Evolutionary conservation across 140 eudicot genomes (phyloP), one percentile per base, ranked within the genome.

Genomic region (Flaveria floridana): DNA sequence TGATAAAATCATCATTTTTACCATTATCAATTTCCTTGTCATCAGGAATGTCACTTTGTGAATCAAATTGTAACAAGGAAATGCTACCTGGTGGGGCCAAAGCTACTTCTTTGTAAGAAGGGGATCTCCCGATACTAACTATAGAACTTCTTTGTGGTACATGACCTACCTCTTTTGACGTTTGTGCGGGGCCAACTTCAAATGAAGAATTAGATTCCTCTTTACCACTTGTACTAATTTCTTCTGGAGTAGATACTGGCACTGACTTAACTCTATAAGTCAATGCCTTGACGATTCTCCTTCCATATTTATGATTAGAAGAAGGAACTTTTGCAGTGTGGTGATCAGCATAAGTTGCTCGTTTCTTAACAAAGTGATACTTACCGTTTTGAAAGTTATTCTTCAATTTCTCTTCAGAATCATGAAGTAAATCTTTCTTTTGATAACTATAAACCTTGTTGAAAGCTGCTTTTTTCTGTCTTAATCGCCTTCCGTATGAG

Each of bases 91-190:
- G 99, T 28, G 96, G 99, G 65, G 99, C 99, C 79, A 95, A 28
- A 30, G 99, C 99, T 47, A 95, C 99, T 79, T 95, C 99, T 86
- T 95, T 95, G 73, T 95, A 95, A 41, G 99, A 95, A 81, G 97
- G 99, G 52, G 99, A 95, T 79, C 89, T 88, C 12, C 96, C 97
- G 2, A 95, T 84, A 82, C 92, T 88, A 73, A 95, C 92, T 53
- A 89, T 80, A 21, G 95, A 86, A 76, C 93, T 80, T 85, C 87
- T 88, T 75, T 84, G 84, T 1, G 84, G 76, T 64, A 78, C 74
- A 11, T 78, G 78, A 59, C 78, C 85, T 70, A 59, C 85, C 76
- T 91, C 96, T 78, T 79, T 85, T 42, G 81, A 51, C 66, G 68
- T 80, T 7, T 88, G 85, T 74, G 78, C 71, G 7, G 86, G 69